Evolutionary conservation across 345 rosid species (phyloP), one percentile per base, ranked within the genome.

Genomic region (Turritis glabra): DNA sequence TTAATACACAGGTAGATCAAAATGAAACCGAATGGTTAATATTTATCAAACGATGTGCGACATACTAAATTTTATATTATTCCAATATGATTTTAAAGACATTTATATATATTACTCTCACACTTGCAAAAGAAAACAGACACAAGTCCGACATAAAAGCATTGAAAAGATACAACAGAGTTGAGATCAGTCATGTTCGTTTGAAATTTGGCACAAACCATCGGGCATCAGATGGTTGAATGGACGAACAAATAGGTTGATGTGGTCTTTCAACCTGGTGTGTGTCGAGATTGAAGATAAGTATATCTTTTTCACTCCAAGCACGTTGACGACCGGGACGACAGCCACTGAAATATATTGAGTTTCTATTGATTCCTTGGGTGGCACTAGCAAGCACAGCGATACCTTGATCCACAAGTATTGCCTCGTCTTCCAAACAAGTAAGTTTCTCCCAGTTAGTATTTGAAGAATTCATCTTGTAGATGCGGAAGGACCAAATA

Each of bases 261-360:
- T 32, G 70, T 10, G 57, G 70, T 47, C 44, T 47, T 65, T 65
- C 23, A 66, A 33, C 30, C 71, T 33, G 7, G 6, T 66, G 30
- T 14, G 71, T 32, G 7, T 66, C 58, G 22, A 66, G 32, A 43
- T 37, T 51, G 44, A 32, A 66, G 32, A 33, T 23, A 1, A 51
- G 35, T 1, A 51, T 35, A 33, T 67, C n/a, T 48, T 66, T 50
- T 66, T 64, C 56, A 64, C 59, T 53, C 59, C 59, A 53, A 53
- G 2, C 19, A 6, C 10, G 35, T 6, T 53, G 3, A 53, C 3
- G 10, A 14, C 7, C 8, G 3, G 2, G 1, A 51, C 13, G 30
- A 6, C 5, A 9, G n/a, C 35, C 38, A 55, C 22, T 29, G 22
- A n/a, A 32, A 35, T 58, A 58, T 5, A 33, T 58, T 19, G 64